Conservation (phyloP, 2,329 filamentous ascomycete genomes). For the Magnaporthiopsis rhizophila region DNA sequence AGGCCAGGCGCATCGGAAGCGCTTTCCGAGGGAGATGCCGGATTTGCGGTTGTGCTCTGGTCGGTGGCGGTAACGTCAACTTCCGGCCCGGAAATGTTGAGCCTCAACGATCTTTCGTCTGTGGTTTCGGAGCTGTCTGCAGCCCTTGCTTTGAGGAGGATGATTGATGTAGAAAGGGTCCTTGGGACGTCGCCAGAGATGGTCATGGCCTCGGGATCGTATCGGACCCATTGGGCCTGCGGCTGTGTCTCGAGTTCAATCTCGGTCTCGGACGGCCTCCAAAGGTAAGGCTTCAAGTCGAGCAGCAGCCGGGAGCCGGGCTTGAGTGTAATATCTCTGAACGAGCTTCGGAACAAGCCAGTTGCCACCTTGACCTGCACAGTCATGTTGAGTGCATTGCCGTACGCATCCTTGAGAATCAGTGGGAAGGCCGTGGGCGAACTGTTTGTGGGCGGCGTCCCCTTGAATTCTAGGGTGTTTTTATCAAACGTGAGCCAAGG, state of each 20-base stretch:
- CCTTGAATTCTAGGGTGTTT: conserved; percentile 52
- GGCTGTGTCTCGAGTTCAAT: conserved; percentile 29
- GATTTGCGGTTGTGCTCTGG: not conserved
- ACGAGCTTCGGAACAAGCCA: conserved; percentile 30
- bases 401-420: conserved; percentile 48
- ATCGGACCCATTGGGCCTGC: conserved; percentile 33
- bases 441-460: conserved; percentile 53
- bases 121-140: conserved; percentile 24
- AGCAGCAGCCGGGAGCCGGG: conserved; percentile 34
- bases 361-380: conserved; percentile 29
- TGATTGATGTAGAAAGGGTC: conserved; percentile 18
- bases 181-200: conserved; percentile 34
- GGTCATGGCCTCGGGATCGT: conserved; percentile 23
- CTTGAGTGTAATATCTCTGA: conserved; percentile 30
- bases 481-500: conserved; percentile 63
- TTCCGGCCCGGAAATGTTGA: conserved; percentile 21
- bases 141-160: conserved; percentile 21
- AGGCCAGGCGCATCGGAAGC: not conserved
- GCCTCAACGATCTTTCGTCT: conserved; percentile 29
- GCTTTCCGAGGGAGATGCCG: not conserved
- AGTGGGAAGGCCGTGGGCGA: conserved; percentile 56
- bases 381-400: conserved; percentile 50
- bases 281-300: conserved; percentile 34
- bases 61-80: not conserved
- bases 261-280: conserved; percentile 28